A percentile compares a stretch with the other conserved stretches of the same genome.
phyloP scores from a whole-genome alignment of 768 basidiomycete species.

The Podaxis sp. region DNA sequence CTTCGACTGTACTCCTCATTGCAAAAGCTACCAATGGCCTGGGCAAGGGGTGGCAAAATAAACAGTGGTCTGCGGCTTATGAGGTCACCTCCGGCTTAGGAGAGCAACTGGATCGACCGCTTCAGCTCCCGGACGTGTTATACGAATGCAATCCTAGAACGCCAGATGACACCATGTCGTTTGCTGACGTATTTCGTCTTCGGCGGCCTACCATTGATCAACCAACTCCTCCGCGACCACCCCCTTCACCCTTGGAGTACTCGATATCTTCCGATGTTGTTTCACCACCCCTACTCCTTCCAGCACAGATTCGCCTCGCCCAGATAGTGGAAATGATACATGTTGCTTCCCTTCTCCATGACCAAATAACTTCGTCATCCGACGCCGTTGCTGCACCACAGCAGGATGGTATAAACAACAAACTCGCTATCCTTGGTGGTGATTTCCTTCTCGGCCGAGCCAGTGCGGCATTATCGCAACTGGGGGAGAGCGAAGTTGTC shows the following conservation, averaged over 20 bases:
- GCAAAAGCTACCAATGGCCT: slow-evolving; percentile 91
- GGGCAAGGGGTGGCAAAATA: slow-evolving; percentile 57
- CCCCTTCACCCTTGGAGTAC: slow-evolving; percentile 17
- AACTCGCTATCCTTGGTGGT: slow-evolving; percentile 88
- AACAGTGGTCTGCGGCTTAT: slow-evolving; percentile 53
- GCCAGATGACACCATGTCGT: slow-evolving; percentile 72
- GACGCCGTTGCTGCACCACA: slow-evolving; percentile 40
- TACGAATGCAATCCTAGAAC: slow-evolving; percentile 90
- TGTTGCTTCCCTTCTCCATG: slow-evolving; percentile 89
- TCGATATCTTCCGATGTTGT: slow-evolving; percentile 15
- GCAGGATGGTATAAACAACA: slow-evolving; percentile 83
- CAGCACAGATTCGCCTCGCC: slow-evolving; percentile 87
- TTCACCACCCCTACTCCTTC: slow-evolving; percentile 51
- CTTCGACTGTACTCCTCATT: slow-evolving; percentile 85
- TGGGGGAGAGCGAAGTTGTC: slow-evolving; percentile 87
- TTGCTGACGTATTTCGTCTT: slow-evolving; percentile 53
- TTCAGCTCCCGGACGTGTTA: slow-evolving; percentile 75
- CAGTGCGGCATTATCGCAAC: slow-evolving; percentile 77
- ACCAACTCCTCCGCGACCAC: slow-evolving; percentile 28
- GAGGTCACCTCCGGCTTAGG: slow-evolving; percentile 50
- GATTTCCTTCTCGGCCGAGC: slow-evolving; percentile 95
- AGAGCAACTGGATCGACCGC: slow-evolving; percentile 70
- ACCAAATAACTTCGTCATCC: slow-evolving; percentile 79
- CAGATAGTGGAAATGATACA: slow-evolving; percentile 99
- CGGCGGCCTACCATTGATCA: slow-evolving; percentile 18